phyloP scores from a whole-genome alignment of 192 early-diverging fungal genomes.

The Haplosporangium gracile region DNA sequence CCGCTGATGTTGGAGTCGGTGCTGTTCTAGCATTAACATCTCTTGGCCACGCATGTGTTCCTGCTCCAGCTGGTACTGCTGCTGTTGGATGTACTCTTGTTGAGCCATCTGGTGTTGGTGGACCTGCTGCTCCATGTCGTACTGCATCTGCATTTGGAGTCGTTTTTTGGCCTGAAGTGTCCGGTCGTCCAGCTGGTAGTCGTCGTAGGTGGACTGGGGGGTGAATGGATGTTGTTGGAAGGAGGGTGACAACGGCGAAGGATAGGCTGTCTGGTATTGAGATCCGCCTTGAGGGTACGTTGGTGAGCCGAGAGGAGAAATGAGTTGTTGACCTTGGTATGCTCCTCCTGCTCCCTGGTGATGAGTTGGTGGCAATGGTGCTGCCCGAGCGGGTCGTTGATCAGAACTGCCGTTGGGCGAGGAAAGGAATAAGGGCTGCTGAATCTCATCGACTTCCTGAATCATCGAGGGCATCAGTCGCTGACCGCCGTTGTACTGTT shows the following conservation, averaged over 20 bases:
- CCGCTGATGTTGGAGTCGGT: slow-evolving; percentile 16
- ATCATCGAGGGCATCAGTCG: slow-evolving; percentile 2
- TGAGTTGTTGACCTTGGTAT: not conserved
- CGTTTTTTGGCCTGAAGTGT: not conserved
- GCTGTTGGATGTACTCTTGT: slow-evolving; percentile 20
- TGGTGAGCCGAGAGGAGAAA: not conserved
- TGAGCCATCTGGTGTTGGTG: slow-evolving; percentile 10
- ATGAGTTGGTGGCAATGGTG: not conserved
- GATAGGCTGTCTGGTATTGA: slow-evolving; percentile 8
- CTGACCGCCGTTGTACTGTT: slow-evolving; percentile 14
- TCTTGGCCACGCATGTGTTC: slow-evolving; percentile 14
- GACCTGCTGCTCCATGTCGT: not conserved
- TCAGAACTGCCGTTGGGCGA: no score
- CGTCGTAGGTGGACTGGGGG: not conserved
- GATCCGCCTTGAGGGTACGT: not conserved
- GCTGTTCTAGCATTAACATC: slow-evolving; percentile 24
- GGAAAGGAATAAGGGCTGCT: not conserved
- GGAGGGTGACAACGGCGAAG: slow-evolving; percentile 16
- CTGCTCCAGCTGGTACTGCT: slow-evolving; percentile 8
- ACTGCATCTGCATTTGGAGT: slow-evolving; percentile 2
- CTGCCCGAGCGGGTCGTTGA: not conserved
- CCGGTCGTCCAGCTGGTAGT: slow-evolving; percentile 1
- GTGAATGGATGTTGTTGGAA: slow-evolving; percentile 20
- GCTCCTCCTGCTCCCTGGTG: not conserved
- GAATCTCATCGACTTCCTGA: slow-evolving; percentile 7